phyloP scores from a whole-genome alignment of 441 rosid genomes.

The Capsella rubella region DNA sequence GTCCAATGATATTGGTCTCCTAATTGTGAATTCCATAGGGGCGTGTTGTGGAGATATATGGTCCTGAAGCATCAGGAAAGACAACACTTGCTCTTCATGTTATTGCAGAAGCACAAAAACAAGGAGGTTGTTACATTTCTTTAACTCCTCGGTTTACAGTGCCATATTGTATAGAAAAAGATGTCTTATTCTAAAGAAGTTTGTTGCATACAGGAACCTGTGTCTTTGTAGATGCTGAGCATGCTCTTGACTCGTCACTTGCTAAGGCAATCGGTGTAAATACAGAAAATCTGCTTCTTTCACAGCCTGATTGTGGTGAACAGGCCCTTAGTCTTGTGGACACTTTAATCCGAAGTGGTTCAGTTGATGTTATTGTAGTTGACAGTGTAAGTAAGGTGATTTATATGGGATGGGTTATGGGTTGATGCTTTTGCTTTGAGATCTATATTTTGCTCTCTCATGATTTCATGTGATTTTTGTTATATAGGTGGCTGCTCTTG shows the following conservation, averaged over 20 bases:
- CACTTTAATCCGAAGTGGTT: constrained; percentile 91
- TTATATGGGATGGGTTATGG: constrained; percentile 6
- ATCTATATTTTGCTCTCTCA: constrained; percentile 3
- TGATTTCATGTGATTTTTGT: constrained; percentile 21
- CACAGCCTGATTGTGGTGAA: constrained; percentile 98
- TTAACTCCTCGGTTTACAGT: background rate
- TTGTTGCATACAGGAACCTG: constrained; percentile 65
- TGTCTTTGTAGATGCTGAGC: constrained; percentile 96
- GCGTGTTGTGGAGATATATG: constrained; percentile 96
- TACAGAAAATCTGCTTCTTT: constrained; percentile 89
- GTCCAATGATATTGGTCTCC: constrained; percentile 1
- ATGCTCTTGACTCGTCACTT: constrained; percentile 90
- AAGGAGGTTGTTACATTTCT: constrained; percentile 71
- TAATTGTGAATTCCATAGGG: constrained; percentile 61
- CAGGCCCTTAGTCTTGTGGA: constrained; percentile 97
- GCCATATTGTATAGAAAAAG: background rate
- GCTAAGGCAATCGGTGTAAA: constrained; percentile 88
- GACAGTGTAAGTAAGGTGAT: constrained; percentile 81
- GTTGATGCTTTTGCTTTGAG: background rate
- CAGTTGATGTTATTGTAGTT: constrained; percentile 95
- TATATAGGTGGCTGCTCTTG: constrained; percentile 94
- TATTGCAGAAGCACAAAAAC: constrained; percentile 96
- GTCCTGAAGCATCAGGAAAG: constrained; percentile 99
- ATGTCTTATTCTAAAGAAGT: background rate
- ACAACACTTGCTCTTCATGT: constrained; percentile 96